phyloP scores from a whole-genome alignment of 2,329 filamentous ascomycete species.

The Venturia nashicola region DNA sequence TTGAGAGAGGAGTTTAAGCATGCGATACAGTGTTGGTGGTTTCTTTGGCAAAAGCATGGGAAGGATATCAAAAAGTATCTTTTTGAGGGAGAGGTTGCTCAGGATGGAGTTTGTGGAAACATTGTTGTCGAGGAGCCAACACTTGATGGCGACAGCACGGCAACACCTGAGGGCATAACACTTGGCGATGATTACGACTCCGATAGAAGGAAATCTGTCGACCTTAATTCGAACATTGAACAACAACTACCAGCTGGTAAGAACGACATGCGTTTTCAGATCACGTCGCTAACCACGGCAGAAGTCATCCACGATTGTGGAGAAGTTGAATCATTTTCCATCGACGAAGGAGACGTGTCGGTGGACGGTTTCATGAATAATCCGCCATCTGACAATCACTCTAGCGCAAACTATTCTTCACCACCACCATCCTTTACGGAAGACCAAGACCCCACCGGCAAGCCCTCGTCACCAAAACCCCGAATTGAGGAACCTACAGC shows the following conservation, averaged over 20 bases:
- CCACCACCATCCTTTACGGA: neutral
- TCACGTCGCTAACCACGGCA: neutral
- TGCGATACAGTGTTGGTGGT: neutral
- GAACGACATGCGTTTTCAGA: neutral
- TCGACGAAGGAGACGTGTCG: neutral
- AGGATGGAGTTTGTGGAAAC: neutral
- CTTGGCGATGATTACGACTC: neutral
- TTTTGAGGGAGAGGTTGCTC: neutral
- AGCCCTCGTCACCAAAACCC: neutral
- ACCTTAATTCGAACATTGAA: neutral
- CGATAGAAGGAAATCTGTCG: neutral
- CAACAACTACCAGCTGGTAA: neutral
- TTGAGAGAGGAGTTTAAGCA: neutral
- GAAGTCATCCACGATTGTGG: neutral
- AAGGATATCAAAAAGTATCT: neutral
- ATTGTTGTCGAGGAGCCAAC: neutral
- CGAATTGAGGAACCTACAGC: neutral
- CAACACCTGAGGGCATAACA: neutral
- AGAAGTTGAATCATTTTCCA: neutral
- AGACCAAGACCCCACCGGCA: neutral
- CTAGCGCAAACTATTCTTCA: neutral
- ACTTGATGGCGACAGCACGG: neutral
- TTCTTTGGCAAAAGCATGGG: neutral
- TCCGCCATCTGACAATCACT: too few relatives aligned
- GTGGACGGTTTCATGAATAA: neutral